Conservation (phyloP, 768 basidiomycete genomes). For the Lentinula detonsa region DNA sequence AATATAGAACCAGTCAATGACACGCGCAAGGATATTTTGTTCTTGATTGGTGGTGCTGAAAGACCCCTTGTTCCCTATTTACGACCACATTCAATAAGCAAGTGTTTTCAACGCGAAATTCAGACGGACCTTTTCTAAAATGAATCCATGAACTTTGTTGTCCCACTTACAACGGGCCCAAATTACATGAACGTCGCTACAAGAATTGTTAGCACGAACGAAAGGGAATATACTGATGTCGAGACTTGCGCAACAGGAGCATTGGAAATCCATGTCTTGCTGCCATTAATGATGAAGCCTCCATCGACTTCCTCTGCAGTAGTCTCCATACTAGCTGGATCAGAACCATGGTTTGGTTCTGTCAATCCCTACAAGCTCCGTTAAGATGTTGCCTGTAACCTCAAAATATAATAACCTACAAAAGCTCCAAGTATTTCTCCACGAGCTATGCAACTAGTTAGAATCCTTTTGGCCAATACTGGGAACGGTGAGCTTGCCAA, state of each 20-base stretch:
- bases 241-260: slow-evolving; percentile 76
- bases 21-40: slow-evolving; percentile 87
- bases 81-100: background rate
- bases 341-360: slow-evolving; percentile 95
- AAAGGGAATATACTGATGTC: background rate
- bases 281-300: slow-evolving; percentile 81
- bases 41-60: slow-evolving; percentile 81
- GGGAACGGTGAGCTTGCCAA: slow-evolving; percentile 42
- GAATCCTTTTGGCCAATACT: background rate
- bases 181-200: slow-evolving; percentile 81
- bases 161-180: slow-evolving; percentile 98
- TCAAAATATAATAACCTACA: slow-evolving; percentile 40
- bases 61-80: slow-evolving; percentile 74
- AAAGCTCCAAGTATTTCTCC: slow-evolving; percentile 92
- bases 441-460: slow-evolving; percentile 41
- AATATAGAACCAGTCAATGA: slow-evolving; percentile 84
- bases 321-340: slow-evolving; percentile 97
- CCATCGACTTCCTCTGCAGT: slow-evolving; percentile 80
- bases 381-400: background rate
- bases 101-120: background rate
- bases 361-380: slow-evolving; percentile 69
- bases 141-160: slow-evolving; percentile 80
- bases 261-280: slow-evolving; percentile 98
- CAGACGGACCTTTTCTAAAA: slow-evolving; percentile 74
- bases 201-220: background rate